These are phyloP conservation scores for Coprinopsis sp. DNA, from an alignment of 768 basidiomycete genomes.

Conservation along the genomic window DNA sequence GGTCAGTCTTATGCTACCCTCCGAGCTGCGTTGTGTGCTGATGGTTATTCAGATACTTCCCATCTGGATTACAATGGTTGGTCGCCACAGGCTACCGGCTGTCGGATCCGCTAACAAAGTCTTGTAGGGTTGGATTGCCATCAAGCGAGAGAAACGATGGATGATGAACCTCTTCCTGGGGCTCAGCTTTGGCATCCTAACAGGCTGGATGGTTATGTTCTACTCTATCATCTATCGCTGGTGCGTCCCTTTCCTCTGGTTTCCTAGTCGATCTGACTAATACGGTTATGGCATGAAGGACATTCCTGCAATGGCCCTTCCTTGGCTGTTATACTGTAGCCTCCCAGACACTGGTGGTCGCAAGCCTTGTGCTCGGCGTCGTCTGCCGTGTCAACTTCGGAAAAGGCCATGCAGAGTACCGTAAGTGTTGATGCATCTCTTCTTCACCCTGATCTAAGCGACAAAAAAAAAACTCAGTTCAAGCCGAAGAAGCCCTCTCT, in stretches of 20 bases:
- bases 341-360: conserved; percentile 39
- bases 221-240: conserved; percentile 42
- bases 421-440: conserved; percentile 31
- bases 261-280: conserved; percentile 17
- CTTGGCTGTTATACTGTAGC: conserved; percentile 41
- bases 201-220: conserved; percentile 41
- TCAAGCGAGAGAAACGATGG: conserved; percentile 34
- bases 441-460: not conserved
- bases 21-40: not conserved
- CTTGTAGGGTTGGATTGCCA: conserved; percentile 52
- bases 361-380: conserved; percentile 40
- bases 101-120: too few relatives aligned
- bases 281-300: conserved; percentile 32
- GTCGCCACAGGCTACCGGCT: too few relatives aligned
- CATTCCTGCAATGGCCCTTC: conserved; percentile 44
- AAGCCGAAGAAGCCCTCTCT: conserved; percentile 35
- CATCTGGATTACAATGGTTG: conserved; percentile 51
- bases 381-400: conserved; percentile 51
- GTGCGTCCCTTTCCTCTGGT: conserved; percentile 19
- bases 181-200: conserved; percentile 33
- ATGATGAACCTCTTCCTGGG: conserved; percentile 41
- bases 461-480: conserved; percentile 22
- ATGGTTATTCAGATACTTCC: conserved; percentile 34
- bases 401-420: conserved; percentile 50
- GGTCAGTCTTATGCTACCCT: conserved; percentile 26